phyloP scores from a whole-genome alignment of 179 eudicot genomes.

The Gypsophila paniculata region DNA sequence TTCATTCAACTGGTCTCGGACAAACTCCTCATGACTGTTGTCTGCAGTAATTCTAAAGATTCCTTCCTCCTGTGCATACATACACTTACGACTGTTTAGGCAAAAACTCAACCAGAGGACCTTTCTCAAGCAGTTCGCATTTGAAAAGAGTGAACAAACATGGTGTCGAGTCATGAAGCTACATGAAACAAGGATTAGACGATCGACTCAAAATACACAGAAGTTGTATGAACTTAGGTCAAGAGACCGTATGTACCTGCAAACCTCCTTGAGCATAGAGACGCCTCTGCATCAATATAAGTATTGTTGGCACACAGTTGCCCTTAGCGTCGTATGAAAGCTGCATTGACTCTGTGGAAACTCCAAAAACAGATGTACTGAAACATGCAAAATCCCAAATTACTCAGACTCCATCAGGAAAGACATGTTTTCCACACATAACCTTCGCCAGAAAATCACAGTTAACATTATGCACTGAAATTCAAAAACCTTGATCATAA shows the following conservation, averaged over 20 bases:
- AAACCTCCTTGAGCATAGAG: slow-evolving; percentile 66
- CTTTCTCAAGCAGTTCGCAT: not conserved
- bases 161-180: too few relatives aligned
- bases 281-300: slow-evolving; percentile 58
- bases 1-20: slow-evolving; percentile 51
- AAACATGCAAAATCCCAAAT: slow-evolving; percentile 26
- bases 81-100: not conserved
- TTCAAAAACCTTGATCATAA: slow-evolving; percentile 16
- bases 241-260: slow-evolving; percentile 34
- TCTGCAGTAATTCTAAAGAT: slow-evolving; percentile 65
- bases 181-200: not conserved
- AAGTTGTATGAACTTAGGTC: not conserved
- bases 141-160: not conserved
- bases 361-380: slow-evolving; percentile 70
- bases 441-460: not conserved
- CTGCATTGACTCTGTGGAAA: slow-evolving; percentile 72
- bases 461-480: not conserved
- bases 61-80: slow-evolving; percentile 54
- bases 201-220: not conserved
- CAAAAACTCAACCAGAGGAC: not conserved
- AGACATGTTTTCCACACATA: not conserved
- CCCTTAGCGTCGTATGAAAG: slow-evolving; percentile 58
- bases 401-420: not conserved
- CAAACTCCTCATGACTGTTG: slow-evolving; percentile 60
- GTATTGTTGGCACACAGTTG: slow-evolving; percentile 67